Percentiles rank a stretch among this genome's conserved stretches.
These are phyloP conservation scores for Ganoderma boninense DNA, from an alignment of 1,284 basidiomycete species.

Conservation along the genomic window DNA sequence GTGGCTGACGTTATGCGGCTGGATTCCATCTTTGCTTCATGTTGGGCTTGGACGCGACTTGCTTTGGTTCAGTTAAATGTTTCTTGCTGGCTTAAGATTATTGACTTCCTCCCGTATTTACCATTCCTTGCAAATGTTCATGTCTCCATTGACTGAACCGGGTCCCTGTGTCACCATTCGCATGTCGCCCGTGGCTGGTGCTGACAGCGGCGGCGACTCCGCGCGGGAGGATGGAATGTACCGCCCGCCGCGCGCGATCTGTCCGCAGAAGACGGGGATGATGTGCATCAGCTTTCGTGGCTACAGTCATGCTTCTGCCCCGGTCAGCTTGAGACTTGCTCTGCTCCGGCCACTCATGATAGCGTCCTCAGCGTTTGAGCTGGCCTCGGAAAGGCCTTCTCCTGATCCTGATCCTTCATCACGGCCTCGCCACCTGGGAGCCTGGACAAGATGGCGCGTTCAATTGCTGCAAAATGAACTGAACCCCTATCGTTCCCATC, in stretches of 20 bases:
- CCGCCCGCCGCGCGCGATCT: conserved; percentile 23
- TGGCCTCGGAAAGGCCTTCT: conserved; percentile 21
- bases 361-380: conserved; percentile 19
- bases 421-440: not conserved
- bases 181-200: not conserved
- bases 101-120: not conserved
- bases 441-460: not conserved
- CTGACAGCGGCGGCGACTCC: conserved; percentile 13
- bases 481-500: conserved; percentile 13
- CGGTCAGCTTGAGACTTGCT: conserved; percentile 2
- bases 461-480: not conserved
- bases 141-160: not conserved
- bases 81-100: conserved; percentile 2
- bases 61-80: not conserved
- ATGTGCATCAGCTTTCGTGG: conserved; percentile 30
- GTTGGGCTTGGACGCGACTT: not conserved
- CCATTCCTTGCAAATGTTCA: not conserved
- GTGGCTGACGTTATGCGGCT: not conserved
- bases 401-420: conserved; percentile 26
- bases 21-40: too few species aligned
- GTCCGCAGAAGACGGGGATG: conserved; percentile 22
- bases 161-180: not conserved
- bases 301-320: conserved; percentile 24
- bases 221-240: conserved; percentile 11
- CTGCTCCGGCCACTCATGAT: conserved; percentile 17